phyloP scores from a whole-genome alignment of 2,329 filamentous ascomycete species.

The Botrytis squamosa region DNA sequence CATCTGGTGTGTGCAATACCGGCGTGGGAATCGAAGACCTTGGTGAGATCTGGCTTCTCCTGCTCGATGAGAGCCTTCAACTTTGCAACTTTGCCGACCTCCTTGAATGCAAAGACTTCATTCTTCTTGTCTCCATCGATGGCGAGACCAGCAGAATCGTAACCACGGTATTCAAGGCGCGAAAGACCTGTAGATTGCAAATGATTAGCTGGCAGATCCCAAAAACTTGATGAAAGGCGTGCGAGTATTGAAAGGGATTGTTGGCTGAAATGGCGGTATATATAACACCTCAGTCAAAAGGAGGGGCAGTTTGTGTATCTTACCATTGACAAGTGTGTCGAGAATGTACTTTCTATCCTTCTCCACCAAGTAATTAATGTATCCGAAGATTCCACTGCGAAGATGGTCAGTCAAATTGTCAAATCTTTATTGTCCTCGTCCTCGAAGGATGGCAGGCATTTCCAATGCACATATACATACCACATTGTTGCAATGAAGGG shows the following conservation, averaged over 20 bases:
- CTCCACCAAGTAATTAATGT: slow-evolving; percentile 98
- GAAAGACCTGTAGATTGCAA: slow-evolving; percentile 54
- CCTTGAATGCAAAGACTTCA: slow-evolving; percentile 95
- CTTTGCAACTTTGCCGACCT: slow-evolving; percentile 98
- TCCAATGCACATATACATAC: slow-evolving; percentile 26
- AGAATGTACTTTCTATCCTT: slow-evolving; percentile 97
- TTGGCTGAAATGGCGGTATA: neutral
- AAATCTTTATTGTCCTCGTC: slow-evolving; percentile 17
- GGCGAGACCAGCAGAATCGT: slow-evolving; percentile 94
- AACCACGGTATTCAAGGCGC: slow-evolving; percentile 96
- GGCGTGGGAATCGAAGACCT: slow-evolving; percentile 96
- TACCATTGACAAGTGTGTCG: slow-evolving; percentile 89
- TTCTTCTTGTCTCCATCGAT: slow-evolving; percentile 99
- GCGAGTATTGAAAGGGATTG: neutral
- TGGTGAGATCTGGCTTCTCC: slow-evolving; percentile 78
- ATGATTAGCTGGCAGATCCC: slow-evolving; percentile 1
- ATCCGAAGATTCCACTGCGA: slow-evolving; percentile 87
- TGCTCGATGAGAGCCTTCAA: slow-evolving; percentile 89
- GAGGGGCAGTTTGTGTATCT: slow-evolving; percentile 17
- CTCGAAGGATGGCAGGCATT: neutral
- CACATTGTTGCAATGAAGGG: slow-evolving; percentile 30
- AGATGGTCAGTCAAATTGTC: slow-evolving; percentile 5
- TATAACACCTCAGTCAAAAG: slow-evolving; percentile 5
- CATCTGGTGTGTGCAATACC: slow-evolving; percentile 98
- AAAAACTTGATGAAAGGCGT: neutral